Conservation (phyloP, 306 rosid species). For the Lathyrus sativus region DNA sequence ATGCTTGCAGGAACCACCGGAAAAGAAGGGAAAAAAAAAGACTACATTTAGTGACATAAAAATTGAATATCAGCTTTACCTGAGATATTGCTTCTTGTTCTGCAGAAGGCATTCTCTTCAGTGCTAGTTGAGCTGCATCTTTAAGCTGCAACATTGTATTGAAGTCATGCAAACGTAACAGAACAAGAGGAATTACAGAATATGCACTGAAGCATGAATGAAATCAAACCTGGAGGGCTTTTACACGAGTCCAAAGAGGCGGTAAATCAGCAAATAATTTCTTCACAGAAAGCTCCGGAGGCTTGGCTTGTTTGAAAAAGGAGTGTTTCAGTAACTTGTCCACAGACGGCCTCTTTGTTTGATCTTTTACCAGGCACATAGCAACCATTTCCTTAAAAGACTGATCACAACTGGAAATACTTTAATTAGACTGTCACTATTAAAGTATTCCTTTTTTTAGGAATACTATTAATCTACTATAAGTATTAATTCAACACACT, state of each 20-base stretch:
- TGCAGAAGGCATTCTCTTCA: constrained; percentile 95
- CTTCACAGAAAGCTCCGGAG: constrained; percentile 91
- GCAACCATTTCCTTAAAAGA: constrained; percentile 99
- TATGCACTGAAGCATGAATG: constrained; percentile 21
- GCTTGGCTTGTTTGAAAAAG: constrained; percentile 84
- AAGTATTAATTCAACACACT: constrained; percentile 30
- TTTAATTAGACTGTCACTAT: constrained; percentile 79
- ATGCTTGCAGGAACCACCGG: constrained; percentile 1
- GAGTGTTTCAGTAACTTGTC: constrained; percentile 91
- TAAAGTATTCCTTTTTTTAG: constrained; percentile 21
- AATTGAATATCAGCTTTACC: constrained; percentile 46
- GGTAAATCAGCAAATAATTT: constrained; percentile 88
- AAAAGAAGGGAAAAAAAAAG: not conserved
- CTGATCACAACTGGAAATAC: constrained; percentile 98
- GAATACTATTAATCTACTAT: constrained; percentile 1
- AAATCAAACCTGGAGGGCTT: constrained; percentile 82
- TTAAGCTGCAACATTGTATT: constrained; percentile 60
- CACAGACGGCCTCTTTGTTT: constrained; percentile 90
- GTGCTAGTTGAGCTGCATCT: constrained; percentile 96
- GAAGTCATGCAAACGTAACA: constrained; percentile 37
- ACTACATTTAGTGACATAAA: constrained; percentile 15
- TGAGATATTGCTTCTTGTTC: constrained; percentile 98
- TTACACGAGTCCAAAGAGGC: constrained; percentile 92
- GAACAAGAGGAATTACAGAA: constrained; percentile 34
- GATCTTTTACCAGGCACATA: constrained; percentile 99